Conservation (phyloP, 2,329 filamentous ascomycete species). For the Fusarium equiseti region DNA sequence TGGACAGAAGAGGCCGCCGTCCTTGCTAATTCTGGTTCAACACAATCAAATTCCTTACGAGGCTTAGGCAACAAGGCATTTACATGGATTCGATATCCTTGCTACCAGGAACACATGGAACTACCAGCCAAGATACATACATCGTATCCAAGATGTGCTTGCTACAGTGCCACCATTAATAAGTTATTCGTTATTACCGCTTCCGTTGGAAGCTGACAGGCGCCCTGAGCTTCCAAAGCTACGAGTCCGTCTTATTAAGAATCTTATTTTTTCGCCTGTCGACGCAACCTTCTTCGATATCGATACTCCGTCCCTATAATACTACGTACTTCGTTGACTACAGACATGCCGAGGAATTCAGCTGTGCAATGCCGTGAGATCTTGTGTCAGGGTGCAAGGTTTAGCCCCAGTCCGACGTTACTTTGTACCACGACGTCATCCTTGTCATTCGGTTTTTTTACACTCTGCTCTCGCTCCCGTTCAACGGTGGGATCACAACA, state of each 20-base stretch:
- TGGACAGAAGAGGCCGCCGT: background rate
- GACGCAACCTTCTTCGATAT: background rate
- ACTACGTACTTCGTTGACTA: constrained; percentile 6
- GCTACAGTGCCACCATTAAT: background rate
- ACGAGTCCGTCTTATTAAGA: background rate
- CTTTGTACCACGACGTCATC: constrained; percentile 34
- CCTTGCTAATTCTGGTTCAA: background rate
- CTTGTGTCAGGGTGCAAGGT: constrained; percentile 45
- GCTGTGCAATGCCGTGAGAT: constrained; percentile 48
- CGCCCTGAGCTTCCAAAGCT: background rate
- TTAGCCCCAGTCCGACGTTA: constrained; percentile 33
- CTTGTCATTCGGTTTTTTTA: constrained; percentile 25
- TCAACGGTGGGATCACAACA: constrained; percentile 27
- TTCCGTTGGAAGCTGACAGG: background rate
- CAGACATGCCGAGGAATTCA: constrained; percentile 38
- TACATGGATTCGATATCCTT: constrained; percentile 2
- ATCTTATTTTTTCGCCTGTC: background rate
- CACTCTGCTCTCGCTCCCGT: constrained; percentile 25
- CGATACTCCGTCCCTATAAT: background rate
- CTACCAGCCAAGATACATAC: background rate
- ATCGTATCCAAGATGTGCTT: background rate
- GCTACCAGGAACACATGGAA: background rate
- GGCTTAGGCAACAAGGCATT: background rate
- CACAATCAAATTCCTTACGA: background rate
- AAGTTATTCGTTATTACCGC: background rate